These are phyloP conservation scores for Jamesozyma spencerorum DNA, from an alignment of 805 yeast genomes.

Conservation along the genomic window DNA sequence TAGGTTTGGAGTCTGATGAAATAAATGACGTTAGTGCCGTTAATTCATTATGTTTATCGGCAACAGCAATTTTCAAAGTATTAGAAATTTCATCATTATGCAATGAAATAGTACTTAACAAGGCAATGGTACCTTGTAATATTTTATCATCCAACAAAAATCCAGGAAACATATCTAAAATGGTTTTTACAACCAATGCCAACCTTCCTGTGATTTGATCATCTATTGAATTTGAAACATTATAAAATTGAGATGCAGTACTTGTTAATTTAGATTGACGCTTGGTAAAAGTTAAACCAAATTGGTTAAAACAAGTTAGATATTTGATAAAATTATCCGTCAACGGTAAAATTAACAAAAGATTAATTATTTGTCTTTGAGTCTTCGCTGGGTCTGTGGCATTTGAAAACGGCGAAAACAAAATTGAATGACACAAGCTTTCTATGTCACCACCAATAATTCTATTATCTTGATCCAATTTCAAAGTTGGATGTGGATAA, in stretches of 20 bases:
- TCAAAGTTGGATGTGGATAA: slow-evolving; percentile 57
- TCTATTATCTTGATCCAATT: slow-evolving; percentile 40
- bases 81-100: slow-evolving; percentile 44
- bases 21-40: slow-evolving; percentile 29
- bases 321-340: slow-evolving; percentile 39
- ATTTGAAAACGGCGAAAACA: slow-evolving; percentile 31
- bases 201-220: slow-evolving; percentile 42
- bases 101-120: slow-evolving; percentile 40
- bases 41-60: slow-evolving; percentile 41
- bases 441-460: slow-evolving; percentile 53
- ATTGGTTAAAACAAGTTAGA: slow-evolving; percentile 38
- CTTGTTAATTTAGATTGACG: slow-evolving; percentile 18
- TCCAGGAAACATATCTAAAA: slow-evolving; percentile 55
- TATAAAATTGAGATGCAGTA: slow-evolving; percentile 16
- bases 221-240: slow-evolving; percentile 30
- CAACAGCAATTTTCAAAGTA: slow-evolving; percentile 43
- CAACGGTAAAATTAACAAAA: slow-evolving; percentile 47
- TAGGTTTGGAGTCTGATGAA: slow-evolving; percentile 6
- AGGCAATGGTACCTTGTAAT: slow-evolving; percentile 46
- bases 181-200: slow-evolving; percentile 43
- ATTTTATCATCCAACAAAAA: slow-evolving; percentile 56
- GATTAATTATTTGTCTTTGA: slow-evolving; percentile 24
- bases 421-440: slow-evolving; percentile 64
- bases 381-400: slow-evolving; percentile 1
- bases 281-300: slow-evolving; percentile 30